These are phyloP conservation scores for Xylaria hypoxylon DNA, from an alignment of 2,329 filamentous ascomycete species.

Conservation along the genomic window DNA sequence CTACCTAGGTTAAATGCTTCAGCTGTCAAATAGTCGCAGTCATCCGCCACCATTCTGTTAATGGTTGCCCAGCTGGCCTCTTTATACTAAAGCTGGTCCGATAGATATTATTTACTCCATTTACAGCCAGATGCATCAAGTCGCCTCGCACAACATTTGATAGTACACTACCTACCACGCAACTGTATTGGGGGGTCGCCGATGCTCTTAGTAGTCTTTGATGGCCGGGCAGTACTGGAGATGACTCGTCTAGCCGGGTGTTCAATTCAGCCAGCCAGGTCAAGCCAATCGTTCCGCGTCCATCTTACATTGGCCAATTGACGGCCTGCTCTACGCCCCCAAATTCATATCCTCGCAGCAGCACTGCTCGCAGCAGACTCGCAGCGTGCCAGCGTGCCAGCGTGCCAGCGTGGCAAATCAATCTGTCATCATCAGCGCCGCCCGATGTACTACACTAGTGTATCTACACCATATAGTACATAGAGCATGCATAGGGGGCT, in stretches of 20 bases:
- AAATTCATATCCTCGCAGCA: neutral
- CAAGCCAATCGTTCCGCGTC: slow-evolving; percentile 10
- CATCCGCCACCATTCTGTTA: neutral
- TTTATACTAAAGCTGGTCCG: neutral
- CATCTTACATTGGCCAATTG: slow-evolving; percentile 18
- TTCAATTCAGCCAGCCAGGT: slow-evolving; percentile 29
- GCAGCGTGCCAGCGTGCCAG: slow-evolving; percentile 20
- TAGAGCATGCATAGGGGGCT: too few relatives aligned
- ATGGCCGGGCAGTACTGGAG: neutral
- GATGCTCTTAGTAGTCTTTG: neutral
- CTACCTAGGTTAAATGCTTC: too few relatives aligned
- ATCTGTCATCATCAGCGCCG: slow-evolving; percentile 19
- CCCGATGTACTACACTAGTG: too few relatives aligned
- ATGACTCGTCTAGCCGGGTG: neutral
- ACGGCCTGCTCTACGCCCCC: slow-evolving; percentile 8
- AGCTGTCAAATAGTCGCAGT: neutral
- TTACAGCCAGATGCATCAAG: slow-evolving; percentile 22
- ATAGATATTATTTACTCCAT: neutral
- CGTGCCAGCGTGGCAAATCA: slow-evolving; percentile 34
- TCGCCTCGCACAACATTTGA: slow-evolving; percentile 25
- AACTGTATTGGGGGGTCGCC: slow-evolving; percentile 2
- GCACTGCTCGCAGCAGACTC: too few relatives aligned
- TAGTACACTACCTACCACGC: neutral
- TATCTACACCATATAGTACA: too few relatives aligned
- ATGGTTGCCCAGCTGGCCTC: slow-evolving; percentile 15